Conservation (phyloP, 352 stramenopile species). For the Aphanomyces euteiches region DNA sequence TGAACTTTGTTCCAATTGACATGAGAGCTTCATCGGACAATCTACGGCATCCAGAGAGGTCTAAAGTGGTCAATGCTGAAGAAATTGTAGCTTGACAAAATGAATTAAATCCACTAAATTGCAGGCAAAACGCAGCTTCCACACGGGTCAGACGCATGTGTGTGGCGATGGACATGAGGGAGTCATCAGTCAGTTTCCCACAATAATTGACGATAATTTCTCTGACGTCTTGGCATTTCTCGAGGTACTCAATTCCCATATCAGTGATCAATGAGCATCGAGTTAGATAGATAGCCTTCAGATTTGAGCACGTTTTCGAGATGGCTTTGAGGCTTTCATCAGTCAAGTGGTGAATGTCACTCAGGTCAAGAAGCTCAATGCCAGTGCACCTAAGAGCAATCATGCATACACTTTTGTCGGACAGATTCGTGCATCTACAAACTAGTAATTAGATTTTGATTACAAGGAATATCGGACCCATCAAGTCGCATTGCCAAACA, state of each 20-base stretch:
- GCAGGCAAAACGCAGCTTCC: slow-evolving; percentile 34
- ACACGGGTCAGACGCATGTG: slow-evolving; percentile 32
- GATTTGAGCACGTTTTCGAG: slow-evolving; percentile 46
- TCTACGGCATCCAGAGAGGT: slow-evolving; percentile 72
- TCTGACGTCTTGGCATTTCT: slow-evolving; percentile 52
- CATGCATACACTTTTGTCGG: slow-evolving; percentile 42
- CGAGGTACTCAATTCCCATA: slow-evolving; percentile 65
- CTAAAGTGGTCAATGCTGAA: slow-evolving; percentile 54
- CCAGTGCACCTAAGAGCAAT: slow-evolving; percentile 50
- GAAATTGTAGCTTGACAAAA: slow-evolving; percentile 36
- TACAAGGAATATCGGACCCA: not conserved
- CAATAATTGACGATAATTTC: slow-evolving; percentile 40
- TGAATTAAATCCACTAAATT: slow-evolving; percentile 27
- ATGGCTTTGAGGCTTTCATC: slow-evolving; percentile 50
- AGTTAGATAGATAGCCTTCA: slow-evolving; percentile 52
- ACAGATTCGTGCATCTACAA: slow-evolving; percentile 40
- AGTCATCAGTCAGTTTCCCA: slow-evolving; percentile 36
- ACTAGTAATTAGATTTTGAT: not conserved
- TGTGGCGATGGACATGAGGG: slow-evolving; percentile 24
- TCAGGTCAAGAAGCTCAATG: slow-evolving; percentile 76
- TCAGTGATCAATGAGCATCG: slow-evolving; percentile 74
- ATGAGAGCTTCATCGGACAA: slow-evolving; percentile 76
- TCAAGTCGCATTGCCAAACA: slow-evolving; percentile 43
- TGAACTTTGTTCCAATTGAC: slow-evolving; percentile 56
- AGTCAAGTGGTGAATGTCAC: slow-evolving; percentile 58